Base-by-base conservation (phyloP, 2,329 filamentous ascomycete genomes). In the Mycocentrospora acerina region DNA sequence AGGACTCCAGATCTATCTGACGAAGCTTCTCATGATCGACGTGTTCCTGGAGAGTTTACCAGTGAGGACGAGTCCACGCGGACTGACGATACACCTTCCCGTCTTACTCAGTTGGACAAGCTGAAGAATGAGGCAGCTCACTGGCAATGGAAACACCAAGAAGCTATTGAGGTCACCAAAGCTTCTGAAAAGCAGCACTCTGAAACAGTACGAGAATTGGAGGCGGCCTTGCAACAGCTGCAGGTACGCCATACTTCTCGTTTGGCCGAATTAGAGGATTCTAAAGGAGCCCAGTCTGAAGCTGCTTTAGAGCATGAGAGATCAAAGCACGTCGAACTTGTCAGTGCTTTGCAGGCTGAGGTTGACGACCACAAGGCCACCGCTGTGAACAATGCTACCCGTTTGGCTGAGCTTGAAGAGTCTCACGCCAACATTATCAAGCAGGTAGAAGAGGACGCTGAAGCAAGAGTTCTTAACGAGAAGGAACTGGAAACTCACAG, bases 311-410 rank as follows among this genome's bases (percentile, higher is more conserved):
- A 71, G 29, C 56, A 68, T 37, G 71, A 74, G 57, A 64, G 65
- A 12, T 26, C 53, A 4, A 67, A 68, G 48, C 71, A 74, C 16
- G 73, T 82, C 42, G 73, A 78, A 25, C 74, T 76, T 15, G 68
- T 82, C 9, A 73, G 76, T 37, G 60, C 71, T 15, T 69, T 96
- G 28, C 85, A 86, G 46, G 76, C 71, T 42, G 85, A 95, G 61
- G 84, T 96, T 36, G 82, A 90, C 35, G 83, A 89, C 60, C 90
- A 95, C 70, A 90, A 87, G 69, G 71, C 77, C 3, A 80, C 86
- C 25, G 84, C 94, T 54, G 77, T 79, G 47, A 77, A 73, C 50
- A 88, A 90, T 55, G 74, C 82, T 10, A 63, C 77, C 26, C 87
- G 83, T 55, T 82, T 95, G 19, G 76, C 82, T 3, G 80, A 86